Percentiles rank a stretch among this genome's conserved stretches.
Evolutionary conservation across 768 basidiomycete genomes (phyloP).

Genomic region (Obba rivulosa): DNA sequence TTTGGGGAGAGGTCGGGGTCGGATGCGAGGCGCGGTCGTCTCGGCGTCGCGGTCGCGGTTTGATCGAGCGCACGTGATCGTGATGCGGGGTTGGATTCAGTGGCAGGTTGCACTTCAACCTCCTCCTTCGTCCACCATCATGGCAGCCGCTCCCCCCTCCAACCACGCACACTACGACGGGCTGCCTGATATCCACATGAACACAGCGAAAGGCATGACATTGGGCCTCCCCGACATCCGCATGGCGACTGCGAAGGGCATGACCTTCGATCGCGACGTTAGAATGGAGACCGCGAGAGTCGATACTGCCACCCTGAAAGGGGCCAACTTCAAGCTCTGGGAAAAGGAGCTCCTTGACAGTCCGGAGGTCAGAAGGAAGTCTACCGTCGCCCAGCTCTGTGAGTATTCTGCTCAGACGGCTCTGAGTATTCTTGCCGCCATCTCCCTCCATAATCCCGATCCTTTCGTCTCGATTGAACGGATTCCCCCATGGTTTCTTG

Average conservation of each 20-base stretch:
- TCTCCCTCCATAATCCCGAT: neutral
- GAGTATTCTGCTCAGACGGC: constrained; percentile 23
- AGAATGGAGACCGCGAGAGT: constrained; percentile 63
- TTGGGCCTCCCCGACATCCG: constrained; percentile 43
- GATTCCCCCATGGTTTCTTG: constrained; percentile 6
- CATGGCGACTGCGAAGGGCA: constrained; percentile 61
- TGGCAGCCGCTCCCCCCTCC: too few relatives aligned
- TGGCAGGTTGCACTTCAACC: too few relatives aligned
- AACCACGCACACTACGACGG: constrained; percentile 33
- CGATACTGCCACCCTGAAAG: constrained; percentile 50
- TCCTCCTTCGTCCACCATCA: too few relatives aligned
- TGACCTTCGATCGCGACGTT: constrained; percentile 48
- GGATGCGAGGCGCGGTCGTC: too few relatives aligned
- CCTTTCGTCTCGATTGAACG: neutral
- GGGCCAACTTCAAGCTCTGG: constrained; percentile 62
- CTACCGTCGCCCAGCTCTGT: constrained; percentile 97
- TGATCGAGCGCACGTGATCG: too few relatives aligned
- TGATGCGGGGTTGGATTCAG: too few relatives aligned
- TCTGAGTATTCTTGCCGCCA: too few relatives aligned
- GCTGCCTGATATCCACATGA: constrained; percentile 68
- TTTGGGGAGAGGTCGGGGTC: neutral
- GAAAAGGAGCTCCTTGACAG: constrained; percentile 82
- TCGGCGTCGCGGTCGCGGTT: too few relatives aligned
- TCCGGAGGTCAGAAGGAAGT: constrained; percentile 87
- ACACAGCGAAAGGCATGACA: constrained; percentile 63